Evolutionary conservation across 2,329 filamentous ascomycete species (phyloP).

Genomic region (Sordariomycetes sp.): DNA sequence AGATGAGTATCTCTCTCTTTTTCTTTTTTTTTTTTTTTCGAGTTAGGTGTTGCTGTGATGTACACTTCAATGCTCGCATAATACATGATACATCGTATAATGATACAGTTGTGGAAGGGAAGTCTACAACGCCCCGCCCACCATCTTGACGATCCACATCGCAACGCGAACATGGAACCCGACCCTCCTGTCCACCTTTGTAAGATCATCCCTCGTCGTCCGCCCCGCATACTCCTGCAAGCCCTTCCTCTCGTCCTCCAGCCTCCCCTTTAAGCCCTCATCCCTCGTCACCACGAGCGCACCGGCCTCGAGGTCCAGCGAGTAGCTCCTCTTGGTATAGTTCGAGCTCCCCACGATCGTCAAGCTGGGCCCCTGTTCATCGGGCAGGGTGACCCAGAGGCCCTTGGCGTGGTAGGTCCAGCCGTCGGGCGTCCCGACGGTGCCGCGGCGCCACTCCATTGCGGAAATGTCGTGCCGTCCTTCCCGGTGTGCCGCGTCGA

Average conservation of each 20-base stretch:
- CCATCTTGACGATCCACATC: constrained; percentile 83
- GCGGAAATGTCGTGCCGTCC: constrained; percentile 50
- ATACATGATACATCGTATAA: too few species aligned
- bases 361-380: constrained; percentile 54
- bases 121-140: constrained; percentile 69
- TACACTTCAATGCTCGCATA: neutral
- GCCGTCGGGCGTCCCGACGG: constrained; percentile 64
- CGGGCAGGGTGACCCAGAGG: constrained; percentile 70
- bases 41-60: neutral
- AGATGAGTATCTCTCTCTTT: neutral
- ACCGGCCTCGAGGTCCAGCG: constrained; percentile 81
- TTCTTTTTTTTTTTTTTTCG: neutral
- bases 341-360: constrained; percentile 86
- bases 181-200: constrained; percentile 69
- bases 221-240: constrained; percentile 59
- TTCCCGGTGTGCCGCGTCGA: constrained; percentile 39
- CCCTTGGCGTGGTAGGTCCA: constrained; percentile 99
- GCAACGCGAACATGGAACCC: constrained; percentile 73
- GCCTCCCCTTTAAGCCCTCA: constrained; percentile 50
- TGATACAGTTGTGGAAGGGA: neutral
- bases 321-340: constrained; percentile 89
- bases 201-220: constrained; percentile 67
- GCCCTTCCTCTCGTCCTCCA: constrained; percentile 73
- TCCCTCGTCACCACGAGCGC: constrained; percentile 75
- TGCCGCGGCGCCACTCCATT: constrained; percentile 79